A percentile compares a stretch with the other conserved stretches of the same genome.
Conservation (phyloP, 768 basidiomycete species). For the Cubamyces sp. region DNA sequence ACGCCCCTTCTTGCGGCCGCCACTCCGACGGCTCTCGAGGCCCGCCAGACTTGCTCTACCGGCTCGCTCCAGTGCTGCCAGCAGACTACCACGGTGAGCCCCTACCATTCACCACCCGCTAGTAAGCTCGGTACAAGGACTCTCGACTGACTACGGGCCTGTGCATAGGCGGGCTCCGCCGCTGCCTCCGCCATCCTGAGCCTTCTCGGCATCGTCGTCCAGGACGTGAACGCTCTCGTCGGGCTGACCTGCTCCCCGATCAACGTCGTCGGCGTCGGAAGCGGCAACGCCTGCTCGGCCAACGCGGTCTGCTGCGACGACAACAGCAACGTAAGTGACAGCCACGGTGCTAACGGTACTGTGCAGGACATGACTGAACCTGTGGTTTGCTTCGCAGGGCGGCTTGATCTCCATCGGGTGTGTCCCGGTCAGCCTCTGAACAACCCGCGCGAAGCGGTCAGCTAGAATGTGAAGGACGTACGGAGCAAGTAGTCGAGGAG, state of each 20-base stretch:
- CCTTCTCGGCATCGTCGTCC: conserved; percentile 28
- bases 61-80: conserved; percentile 19
- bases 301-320: conserved; percentile 30
- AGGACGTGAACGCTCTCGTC: conserved; percentile 25
- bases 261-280: conserved; percentile 23
- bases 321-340: conserved; percentile 24
- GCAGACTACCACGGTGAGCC: conserved; percentile 2
- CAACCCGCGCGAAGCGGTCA: not conserved
- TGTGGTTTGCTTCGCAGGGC: conserved; percentile 8
- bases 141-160: too few species aligned
- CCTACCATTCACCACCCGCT: not conserved
- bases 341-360: not conserved
- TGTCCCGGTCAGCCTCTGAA: conserved; percentile 22
- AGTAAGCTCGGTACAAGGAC: not conserved
- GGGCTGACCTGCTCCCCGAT: conserved; percentile 33
- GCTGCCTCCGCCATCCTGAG: conserved; percentile 24
- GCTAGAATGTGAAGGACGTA: not conserved
- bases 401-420: conserved; percentile 31
- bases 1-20: conserved; percentile 21
- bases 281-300: conserved; percentile 20
- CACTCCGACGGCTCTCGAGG: conserved; percentile 8
- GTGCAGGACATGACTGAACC: not conserved
- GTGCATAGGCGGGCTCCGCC: conserved; percentile 9
- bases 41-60: conserved; percentile 13
- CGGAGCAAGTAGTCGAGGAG: not conserved